phyloP scores from a whole-genome alignment of 352 stramenopile genomes.

The Aphanomyces cochlioides region DNA sequence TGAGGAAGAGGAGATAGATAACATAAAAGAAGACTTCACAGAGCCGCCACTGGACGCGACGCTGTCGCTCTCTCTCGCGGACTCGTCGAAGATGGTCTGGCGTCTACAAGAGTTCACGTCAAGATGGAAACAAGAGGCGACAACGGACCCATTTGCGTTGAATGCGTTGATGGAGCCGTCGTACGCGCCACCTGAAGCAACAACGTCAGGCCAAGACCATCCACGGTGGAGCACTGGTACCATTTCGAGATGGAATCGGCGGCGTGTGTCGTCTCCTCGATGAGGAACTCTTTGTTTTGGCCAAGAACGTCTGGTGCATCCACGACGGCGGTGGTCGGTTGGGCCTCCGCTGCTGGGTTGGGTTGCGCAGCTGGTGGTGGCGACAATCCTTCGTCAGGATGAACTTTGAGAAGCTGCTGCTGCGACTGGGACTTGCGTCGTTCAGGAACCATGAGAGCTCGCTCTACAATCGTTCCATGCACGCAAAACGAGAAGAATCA shows the following conservation, averaged over 20 bases:
- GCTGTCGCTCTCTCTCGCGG: slow-evolving; percentile 30
- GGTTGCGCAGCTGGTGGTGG: too few relatives aligned
- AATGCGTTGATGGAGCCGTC: slow-evolving; percentile 14
- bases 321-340: too few relatives aligned
- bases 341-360: too few relatives aligned
- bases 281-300: slow-evolving; percentile 20
- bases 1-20: slow-evolving; percentile 47
- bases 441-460: too few relatives aligned
- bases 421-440: neutral
- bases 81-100: slow-evolving; percentile 16
- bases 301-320: too few relatives aligned
- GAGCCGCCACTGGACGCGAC: slow-evolving; percentile 45
- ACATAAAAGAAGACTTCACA: slow-evolving; percentile 47
- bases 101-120: neutral
- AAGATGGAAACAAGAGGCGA: neutral
- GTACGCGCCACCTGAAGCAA: slow-evolving; percentile 8
- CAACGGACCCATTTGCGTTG: slow-evolving; percentile 21
- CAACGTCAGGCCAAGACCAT: neutral
- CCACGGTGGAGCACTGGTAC: neutral
- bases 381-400: neutral
- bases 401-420: slow-evolving; percentile 13
- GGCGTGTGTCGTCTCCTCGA: slow-evolving; percentile 7
- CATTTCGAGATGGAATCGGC: slow-evolving; percentile 10
- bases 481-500: too few relatives aligned
- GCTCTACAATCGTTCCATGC: too few relatives aligned